phyloP scores from a whole-genome alignment of 176 grass and related monocot genomes.

The Calamus simplicifolius region DNA sequence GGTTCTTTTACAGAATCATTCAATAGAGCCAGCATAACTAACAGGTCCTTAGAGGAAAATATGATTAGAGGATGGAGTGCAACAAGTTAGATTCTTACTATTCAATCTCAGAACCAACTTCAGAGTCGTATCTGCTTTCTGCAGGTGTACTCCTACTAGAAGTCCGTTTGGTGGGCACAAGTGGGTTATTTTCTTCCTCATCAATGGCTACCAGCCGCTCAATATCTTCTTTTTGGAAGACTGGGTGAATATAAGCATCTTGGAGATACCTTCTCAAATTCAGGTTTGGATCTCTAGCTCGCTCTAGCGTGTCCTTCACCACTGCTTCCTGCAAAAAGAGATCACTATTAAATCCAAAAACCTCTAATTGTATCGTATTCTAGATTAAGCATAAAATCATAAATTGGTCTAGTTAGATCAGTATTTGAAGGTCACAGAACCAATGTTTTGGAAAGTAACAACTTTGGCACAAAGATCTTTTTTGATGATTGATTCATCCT shows the following conservation, averaged over 20 bases:
- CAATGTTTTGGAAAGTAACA: too few species aligned
- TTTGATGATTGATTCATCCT: too few species aligned
- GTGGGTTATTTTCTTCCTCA: constrained; percentile 61
- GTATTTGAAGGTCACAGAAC: too few species aligned
- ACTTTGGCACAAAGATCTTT: too few species aligned
- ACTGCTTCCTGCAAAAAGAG: constrained; percentile 79
- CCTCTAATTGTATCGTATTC: not conserved
- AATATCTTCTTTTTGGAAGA: constrained; percentile 47
- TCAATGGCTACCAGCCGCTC: constrained; percentile 25
- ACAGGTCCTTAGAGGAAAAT: too few species aligned
- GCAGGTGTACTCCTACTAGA: constrained; percentile 46
- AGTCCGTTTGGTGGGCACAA: constrained; percentile 49
- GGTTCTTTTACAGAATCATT: too few species aligned
- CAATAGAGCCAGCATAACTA: too few species aligned
- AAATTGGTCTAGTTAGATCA: too few species aligned
- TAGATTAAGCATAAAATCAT: too few species aligned
- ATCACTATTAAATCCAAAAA: not conserved
- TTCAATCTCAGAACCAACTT: constrained; percentile 37
- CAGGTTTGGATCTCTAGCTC: constrained; percentile 57
- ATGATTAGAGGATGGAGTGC: too few species aligned
- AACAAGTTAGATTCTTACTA: not conserved
- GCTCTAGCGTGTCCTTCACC: constrained; percentile 92
- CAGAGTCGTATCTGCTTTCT: constrained; percentile 54
- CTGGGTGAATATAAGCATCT: constrained; percentile 82
- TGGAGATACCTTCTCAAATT: constrained; percentile 88